phyloP scores from a whole-genome alignment of 108 stramenopile species.

The Fragilaria radians region DNA sequence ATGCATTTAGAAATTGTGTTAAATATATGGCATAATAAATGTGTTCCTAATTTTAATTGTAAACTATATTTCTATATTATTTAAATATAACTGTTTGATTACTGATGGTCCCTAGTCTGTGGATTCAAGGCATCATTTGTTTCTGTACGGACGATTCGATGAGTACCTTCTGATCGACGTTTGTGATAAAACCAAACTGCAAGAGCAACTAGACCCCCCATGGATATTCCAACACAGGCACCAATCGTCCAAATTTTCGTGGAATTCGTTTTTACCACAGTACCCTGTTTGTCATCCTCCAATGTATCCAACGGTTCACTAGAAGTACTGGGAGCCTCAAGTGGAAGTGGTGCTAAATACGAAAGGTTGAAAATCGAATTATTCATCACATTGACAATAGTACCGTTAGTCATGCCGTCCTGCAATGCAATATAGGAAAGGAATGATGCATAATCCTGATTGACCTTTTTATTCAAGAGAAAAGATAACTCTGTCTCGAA shows the following conservation, averaged over 20 bases:
- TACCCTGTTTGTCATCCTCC: background rate
- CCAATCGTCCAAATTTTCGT: conserved; percentile 38
- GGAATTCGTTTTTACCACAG: background rate
- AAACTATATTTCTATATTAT: no score
- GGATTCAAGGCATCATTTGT: no score
- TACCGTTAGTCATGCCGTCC: conserved; percentile 16
- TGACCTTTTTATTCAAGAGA: conserved; percentile 10
- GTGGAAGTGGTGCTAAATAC: conserved; percentile 25
- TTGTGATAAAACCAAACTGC: conserved; percentile 28
- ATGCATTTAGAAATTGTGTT: no score
- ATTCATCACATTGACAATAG: conserved; percentile 10
- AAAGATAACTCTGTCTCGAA: conserved; percentile 25
- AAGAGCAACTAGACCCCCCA: conserved; percentile 32
- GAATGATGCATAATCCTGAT: conserved; percentile 16
- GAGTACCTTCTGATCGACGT: conserved; percentile 2
- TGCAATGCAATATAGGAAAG: conserved; percentile 20
- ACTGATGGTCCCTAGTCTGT: no score
- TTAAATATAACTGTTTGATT: no score
- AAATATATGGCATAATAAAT: no score
- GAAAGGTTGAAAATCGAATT: conserved; percentile 8
- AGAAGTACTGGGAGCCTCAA: conserved; percentile 1
- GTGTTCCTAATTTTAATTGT: no score
- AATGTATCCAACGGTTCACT: background rate
- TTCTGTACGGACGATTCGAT: no score
- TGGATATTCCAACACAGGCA: conserved; percentile 24